A percentile compares a stretch with the other conserved stretches of the same genome.
Conservation (phyloP, 306 rosid genomes). For the Sphenostylis stenocarpa region DNA sequence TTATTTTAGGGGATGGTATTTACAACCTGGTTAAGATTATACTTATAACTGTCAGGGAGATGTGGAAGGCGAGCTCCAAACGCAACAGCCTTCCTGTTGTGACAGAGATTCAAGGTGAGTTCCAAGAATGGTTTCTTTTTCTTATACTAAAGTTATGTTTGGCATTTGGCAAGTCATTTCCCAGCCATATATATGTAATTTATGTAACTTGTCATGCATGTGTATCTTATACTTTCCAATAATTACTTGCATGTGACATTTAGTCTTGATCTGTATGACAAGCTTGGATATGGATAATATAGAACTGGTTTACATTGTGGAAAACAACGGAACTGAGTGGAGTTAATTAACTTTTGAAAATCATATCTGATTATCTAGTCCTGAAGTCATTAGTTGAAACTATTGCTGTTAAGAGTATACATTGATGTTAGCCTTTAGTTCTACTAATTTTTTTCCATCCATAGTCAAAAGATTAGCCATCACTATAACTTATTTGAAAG, state of each 20-base stretch:
- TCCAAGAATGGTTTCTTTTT: background rate
- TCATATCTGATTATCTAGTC: background rate
- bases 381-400: background rate
- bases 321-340: background rate
- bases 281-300: background rate
- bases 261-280: background rate
- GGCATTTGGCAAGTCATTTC: constrained; percentile 1
- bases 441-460: background rate
- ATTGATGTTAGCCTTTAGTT: background rate
- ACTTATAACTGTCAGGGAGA: constrained; percentile 60
- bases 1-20: constrained; percentile 90
- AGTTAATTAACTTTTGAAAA: background rate
- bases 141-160: constrained; percentile 6
- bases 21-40: constrained; percentile 82
- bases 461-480: background rate
- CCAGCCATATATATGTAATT: background rate
- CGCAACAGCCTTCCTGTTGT: constrained; percentile 62
- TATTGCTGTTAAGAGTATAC: background rate
- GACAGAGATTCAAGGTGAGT: constrained; percentile 60
- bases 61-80: constrained; percentile 56
- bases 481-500: background rate
- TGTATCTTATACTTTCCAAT: background rate
- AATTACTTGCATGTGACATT: background rate
- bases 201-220: background rate
- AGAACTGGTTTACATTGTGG: background rate